Conservation (phyloP, 805 yeast genomes). For the Myxozyma lipomycoides region DNA sequence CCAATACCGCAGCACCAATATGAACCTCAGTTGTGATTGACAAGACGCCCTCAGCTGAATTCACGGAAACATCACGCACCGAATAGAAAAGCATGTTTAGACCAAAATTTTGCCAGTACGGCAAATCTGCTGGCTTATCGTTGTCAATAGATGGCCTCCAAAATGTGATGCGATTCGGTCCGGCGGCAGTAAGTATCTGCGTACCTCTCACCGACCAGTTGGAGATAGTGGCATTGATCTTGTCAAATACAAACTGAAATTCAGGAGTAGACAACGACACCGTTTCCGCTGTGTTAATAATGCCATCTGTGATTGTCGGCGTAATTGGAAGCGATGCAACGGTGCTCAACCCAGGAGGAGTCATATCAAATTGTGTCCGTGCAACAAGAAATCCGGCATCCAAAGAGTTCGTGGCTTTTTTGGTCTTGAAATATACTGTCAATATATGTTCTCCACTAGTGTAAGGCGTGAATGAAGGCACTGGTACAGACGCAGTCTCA, state of each 20-base stretch:
- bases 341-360: background rate
- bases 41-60: background rate
- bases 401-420: constrained; percentile 18
- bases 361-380: constrained; percentile 27
- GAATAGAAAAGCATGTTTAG: constrained; percentile 20
- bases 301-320: background rate
- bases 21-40: constrained; percentile 7
- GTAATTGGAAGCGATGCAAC: background rate
- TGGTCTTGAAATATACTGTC: constrained; percentile 17
- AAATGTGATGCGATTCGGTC: constrained; percentile 20
- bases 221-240: constrained; percentile 3
- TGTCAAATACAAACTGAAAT: constrained; percentile 11
- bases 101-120: constrained; percentile 34
- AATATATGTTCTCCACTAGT: background rate
- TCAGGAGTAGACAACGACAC: background rate
- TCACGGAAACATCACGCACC: background rate
- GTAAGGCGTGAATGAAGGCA: background rate
- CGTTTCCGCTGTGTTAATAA: background rate
- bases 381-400: constrained; percentile 30
- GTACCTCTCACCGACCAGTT: constrained; percentile 13
- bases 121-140: constrained; percentile 31
- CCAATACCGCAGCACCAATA: constrained; percentile 32
- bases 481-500: background rate
- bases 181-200: constrained; percentile 6
- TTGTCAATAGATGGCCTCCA: constrained; percentile 38